Evolutionary conservation across 192 early-diverging fungal species (phyloP), one percentile per base, ranked within the genome.

Genomic region (Umbelopsis sp.): DNA sequence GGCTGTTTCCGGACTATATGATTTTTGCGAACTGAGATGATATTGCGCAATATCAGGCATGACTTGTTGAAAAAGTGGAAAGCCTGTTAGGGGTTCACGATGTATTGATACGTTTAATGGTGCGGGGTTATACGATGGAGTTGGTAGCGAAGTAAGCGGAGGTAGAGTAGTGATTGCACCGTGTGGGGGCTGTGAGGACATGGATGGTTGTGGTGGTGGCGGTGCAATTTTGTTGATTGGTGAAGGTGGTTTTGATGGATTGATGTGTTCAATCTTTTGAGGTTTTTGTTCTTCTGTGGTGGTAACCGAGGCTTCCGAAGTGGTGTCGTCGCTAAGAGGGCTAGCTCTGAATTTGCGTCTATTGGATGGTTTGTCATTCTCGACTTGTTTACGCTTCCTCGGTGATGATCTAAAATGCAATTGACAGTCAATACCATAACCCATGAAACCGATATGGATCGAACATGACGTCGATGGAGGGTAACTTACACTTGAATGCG

Each of bases 401-500:
- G 55, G 55, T 18, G 55, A 61, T 6, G 55, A 61, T 15, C 55
- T 61, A 30, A 27, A 1, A 61, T 7, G 12, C 27, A 35, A n/a
- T 6, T 49, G 48, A 49, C 48, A 41, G 37, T 41, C 10, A 41
- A 41, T 41, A 41, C 37, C 10, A 41, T 41, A 41, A 41, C 37
- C 37, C 37, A 4, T 41, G 6, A 41, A 41, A 41, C 37, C 37
- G 37, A 41, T 41, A 41, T 41, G 37, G 5, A 41, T 6, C 37
- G 37, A 41, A 41, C 37, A 41, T 41, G 37, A 41, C 37, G 37
- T 41, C 37, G 10, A 6, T 41, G 0, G 10, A 41, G 0, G 4
- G 13, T 25, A 1, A 64, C 67, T 21, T 74, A 74, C 73, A 77
- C 71, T 52, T 83, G 80, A 11, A 79, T 67, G 7, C 80, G 71